Evolutionary conservation across 2,329 filamentous ascomycete genomes (phyloP), one percentile per base, ranked within the genome.

Genomic region (Fusarium ramigenum): DNA sequence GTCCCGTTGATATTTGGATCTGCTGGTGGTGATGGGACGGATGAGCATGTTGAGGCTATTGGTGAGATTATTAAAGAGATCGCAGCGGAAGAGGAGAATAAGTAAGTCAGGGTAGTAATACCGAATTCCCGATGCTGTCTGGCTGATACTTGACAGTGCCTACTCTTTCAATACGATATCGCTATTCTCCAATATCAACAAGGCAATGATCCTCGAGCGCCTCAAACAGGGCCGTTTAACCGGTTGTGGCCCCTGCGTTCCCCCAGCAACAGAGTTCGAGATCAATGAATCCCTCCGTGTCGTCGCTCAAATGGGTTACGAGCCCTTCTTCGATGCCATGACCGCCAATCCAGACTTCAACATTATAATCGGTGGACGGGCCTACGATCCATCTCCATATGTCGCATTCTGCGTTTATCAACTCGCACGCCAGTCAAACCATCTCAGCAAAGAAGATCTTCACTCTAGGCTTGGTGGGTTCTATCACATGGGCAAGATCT

Each of bases 401-500:
- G 79, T 81, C 12, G 83, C 82, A 1, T 85, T 76, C n/a, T 76
- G 66, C 1, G 36, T 52, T 1, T 46, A 71, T 4, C 75, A 77
- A 9, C 54, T 77, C 1, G 72, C 60, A 49, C 57, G 42, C 0
- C 73, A 76, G 21, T 28, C 61, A 9, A 60, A 16, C 0, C 21
- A 52, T 2, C 40, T 69, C 1, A 44, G 25, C 1, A 9, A 16
- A 0, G 44, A 44, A 9, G 37, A 57, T 0, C 42, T 76, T 0
- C 53, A 72, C 9, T 64, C 65, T 1, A 68, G 65, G 0, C 52
- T 78, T 5, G 86, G 85, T 0, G 81, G 81, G 0, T 83, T 84
- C 39, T 80, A 80, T 12, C 86, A 89, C 71, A 87, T 89, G 85
- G 88, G 85, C 0, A 84, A 90, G 79, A 85, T 89, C 15, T 81